These are phyloP conservation scores for Trapa incisa DNA, from an alignment of 345 rosid species.

Conservation along the genomic window DNA sequence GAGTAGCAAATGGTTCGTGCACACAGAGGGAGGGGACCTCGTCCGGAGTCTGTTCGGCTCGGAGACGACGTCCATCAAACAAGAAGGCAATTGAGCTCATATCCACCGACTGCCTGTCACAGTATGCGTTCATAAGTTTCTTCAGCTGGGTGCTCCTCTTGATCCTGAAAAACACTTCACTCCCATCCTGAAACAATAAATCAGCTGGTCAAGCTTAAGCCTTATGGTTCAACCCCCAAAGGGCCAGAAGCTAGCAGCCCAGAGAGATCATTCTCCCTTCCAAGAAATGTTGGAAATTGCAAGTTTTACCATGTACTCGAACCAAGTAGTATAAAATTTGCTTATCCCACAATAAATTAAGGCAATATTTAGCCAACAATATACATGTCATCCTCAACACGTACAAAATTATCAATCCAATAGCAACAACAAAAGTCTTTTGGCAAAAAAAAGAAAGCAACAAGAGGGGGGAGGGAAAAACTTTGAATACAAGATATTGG, in stretches of 20 bases:
- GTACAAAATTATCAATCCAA: not conserved
- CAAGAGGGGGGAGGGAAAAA: not conserved
- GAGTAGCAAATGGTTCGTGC: no score
- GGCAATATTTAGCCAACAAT: not conserved
- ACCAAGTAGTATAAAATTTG: not conserved
- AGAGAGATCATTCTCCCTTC: not conserved
- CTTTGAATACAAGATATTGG: not conserved
- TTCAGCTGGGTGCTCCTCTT: constrained; percentile 76
- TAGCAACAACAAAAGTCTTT: not conserved
- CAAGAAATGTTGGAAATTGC: not conserved
- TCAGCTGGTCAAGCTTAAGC: not conserved
- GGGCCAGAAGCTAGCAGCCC: not conserved
- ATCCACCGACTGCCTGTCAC: constrained; percentile 74
- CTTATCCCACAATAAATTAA: not conserved
- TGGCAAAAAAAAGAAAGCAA: not conserved
- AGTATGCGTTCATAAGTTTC: constrained; percentile 85
- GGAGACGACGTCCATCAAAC: constrained; percentile 81
- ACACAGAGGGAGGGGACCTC: constrained; percentile 32
- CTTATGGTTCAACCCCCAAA: not conserved
- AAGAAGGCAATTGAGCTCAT: constrained; percentile 66
- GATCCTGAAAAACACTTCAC: constrained; percentile 76
- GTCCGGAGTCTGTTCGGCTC: constrained; percentile 73
- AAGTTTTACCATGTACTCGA: not conserved
- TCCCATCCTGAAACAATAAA: constrained; percentile 50
- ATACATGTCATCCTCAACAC: not conserved